Base-by-base conservation (phyloP, 345 rosid species). In the Melaleuca quinquenervia region DNA sequence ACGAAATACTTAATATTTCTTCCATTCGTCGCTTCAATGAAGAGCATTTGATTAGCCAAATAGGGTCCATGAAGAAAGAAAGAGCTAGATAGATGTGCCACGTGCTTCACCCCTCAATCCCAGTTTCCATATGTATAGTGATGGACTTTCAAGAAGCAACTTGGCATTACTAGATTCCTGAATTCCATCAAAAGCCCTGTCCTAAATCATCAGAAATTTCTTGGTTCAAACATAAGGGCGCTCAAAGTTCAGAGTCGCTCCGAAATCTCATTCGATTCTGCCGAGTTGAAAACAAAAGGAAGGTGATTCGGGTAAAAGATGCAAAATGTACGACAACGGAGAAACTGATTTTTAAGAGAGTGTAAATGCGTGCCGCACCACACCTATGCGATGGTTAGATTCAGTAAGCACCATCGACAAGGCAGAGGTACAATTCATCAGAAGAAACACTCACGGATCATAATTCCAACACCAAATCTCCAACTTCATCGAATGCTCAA, bases 251-350 rank as follows among this genome's bases (percentile, higher is more conserved):
- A 15, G 76, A 29, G 76, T 32, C 76, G 16, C 24, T 64, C 76
- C 76, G 16, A 64, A 64, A 29, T 64, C 22, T 29, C 75, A 4
- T 16, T 32, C 5, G 24, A 64, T 32, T 36, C 32, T 70, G 48
- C 6, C 13, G 0, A 32, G 24, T 70, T 70, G 0, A 22, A 70
- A 32, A 0, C 24, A 32, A 36, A 70, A 0, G 6, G 3, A 36
- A 36, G 80, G 80, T 36, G 48, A 70, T 9, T 70, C 45, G 5
- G 48, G 48, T 70, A 24, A 70, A 70, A 70, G 41, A 70, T 4
- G 48, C 80, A 70, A 36, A 13, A 70, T 8, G 36, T 70, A 32
- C 3, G 26, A 70, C 26, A 1, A 36, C 24, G 6, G 60, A 22
- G 22, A 41, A 53, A 53, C 56, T 53, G 56, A 53, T 53, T 24